Conservation (phyloP, 371 early-diverging fungal species). For the Coemansia sp. region DNA sequence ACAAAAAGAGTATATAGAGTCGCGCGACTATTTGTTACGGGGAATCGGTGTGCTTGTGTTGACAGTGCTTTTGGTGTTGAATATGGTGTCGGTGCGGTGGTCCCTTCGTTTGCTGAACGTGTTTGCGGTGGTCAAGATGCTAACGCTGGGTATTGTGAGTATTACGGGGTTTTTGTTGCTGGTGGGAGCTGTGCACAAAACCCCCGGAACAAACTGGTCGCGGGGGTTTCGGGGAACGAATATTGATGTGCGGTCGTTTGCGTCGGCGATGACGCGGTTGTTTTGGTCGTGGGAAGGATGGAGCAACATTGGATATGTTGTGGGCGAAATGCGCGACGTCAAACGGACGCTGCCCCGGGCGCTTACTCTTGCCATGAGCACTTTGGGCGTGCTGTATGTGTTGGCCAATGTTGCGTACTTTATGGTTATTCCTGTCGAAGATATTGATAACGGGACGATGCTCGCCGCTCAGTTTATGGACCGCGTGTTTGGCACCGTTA, state of each 20-base stretch:
- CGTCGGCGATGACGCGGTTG: constrained; percentile 61
- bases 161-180: constrained; percentile 38
- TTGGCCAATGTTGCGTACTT: constrained; percentile 83
- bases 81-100: constrained; percentile 56
- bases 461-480: constrained; percentile 48
- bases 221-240: constrained; percentile 63
- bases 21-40: constrained; percentile 40
- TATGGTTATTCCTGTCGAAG: constrained; percentile 69
- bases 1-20: constrained; percentile 14
- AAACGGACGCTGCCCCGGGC: constrained; percentile 68
- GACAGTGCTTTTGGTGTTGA: constrained; percentile 31
- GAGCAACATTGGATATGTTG: constrained; percentile 86
- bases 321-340: constrained; percentile 87
- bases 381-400: constrained; percentile 65
- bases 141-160: constrained; percentile 68
- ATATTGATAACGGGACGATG: constrained; percentile 56
- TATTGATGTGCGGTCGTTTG: constrained; percentile 68
- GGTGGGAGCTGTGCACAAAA: constrained; percentile 28
- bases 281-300: constrained; percentile 91
- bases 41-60: constrained; percentile 42
- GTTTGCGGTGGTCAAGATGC: constrained; percentile 74
- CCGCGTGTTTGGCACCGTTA: constrained; percentile 38
- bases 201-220: constrained; percentile 55
- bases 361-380: constrained; percentile 56
- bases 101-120: constrained; percentile 71